A percentile compares a stretch with the other conserved stretches of the same genome.
Evolutionary conservation across 805 yeast species (phyloP).

Genomic region (Kodamaea hsintzibuensis): DNA sequence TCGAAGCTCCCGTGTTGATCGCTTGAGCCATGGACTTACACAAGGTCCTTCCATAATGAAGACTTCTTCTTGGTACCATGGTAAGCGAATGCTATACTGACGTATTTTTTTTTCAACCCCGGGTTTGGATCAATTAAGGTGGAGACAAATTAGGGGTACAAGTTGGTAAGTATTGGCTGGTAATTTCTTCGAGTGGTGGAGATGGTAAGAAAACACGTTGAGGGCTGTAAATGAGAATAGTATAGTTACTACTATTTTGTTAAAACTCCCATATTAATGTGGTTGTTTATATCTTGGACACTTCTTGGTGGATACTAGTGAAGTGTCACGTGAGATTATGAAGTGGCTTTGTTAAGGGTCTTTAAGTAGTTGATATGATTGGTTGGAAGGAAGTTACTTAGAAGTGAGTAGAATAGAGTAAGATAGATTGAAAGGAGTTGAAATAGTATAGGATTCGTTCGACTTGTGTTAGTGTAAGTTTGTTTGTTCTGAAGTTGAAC

Average conservation of each 20-base stretch:
- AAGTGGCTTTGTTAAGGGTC: neutral
- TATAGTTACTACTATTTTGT: too few species aligned
- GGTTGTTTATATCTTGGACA: neutral
- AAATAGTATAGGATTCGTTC: too few species aligned
- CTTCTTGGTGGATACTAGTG: neutral
- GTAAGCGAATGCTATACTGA: neutral
- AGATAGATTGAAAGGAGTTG: neutral
- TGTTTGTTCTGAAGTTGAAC: too few species aligned
- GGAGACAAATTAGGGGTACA: neutral
- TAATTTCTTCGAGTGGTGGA: neutral
- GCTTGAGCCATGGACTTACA: neutral
- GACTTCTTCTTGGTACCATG: constrained; percentile 4
- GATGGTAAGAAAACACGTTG: neutral
- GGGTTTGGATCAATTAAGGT: constrained; percentile 3
- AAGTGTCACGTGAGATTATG: neutral
- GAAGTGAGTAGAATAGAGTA: too few species aligned
- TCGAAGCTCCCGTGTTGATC: neutral
- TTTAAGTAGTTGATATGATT: neutral
- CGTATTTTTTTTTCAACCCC: constrained; percentile 3
- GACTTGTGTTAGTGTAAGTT: too few species aligned
- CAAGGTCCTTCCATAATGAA: neutral
- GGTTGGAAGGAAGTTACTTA: neutral
- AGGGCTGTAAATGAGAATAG: neutral
- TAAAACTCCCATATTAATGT: neutral
- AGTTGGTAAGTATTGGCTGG: neutral